Evolutionary conservation across 345 rosid genomes (phyloP).

Genomic region (Carallia pectinifolia): DNA sequence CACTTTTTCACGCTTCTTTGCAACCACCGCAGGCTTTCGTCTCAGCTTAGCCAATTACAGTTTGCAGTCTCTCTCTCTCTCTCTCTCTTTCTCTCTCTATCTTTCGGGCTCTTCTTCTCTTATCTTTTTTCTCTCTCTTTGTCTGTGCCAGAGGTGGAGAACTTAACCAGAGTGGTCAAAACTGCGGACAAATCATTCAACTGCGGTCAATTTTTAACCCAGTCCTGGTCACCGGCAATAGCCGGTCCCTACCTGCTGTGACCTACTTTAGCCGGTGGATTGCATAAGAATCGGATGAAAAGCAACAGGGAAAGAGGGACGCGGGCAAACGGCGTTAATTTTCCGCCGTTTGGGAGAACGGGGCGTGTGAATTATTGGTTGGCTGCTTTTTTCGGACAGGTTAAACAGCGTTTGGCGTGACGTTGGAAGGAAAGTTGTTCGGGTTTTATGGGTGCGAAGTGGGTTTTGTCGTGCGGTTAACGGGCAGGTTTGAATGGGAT

Average conservation of each 20-base stretch:
- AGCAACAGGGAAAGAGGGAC: background rate
- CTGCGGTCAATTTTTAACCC: conserved; percentile 83
- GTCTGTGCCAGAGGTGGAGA: conserved; percentile 8
- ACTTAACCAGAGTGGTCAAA: conserved; percentile 71
- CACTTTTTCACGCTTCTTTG: conserved; percentile 32
- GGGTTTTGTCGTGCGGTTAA: conserved; percentile 69
- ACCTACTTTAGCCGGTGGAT: conserved; percentile 30
- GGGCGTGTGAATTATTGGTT: no score
- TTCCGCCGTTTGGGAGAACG: background rate
- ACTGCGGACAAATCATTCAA: conserved; percentile 57
- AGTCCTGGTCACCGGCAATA: conserved; percentile 35
- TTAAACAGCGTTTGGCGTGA: conserved; percentile 46
- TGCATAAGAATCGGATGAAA: conserved; percentile 30
- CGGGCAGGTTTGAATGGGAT: conserved; percentile 63
- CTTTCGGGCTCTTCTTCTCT: no score
- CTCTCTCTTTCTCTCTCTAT: conserved; percentile 23
- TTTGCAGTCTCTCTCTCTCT: conserved; percentile 16
- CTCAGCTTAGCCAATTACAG: conserved; percentile 29
- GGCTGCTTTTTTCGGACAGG: no score
- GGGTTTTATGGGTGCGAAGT: conserved; percentile 54
- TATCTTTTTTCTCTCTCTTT: conserved; percentile 37
- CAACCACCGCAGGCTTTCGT: conserved; percentile 10
- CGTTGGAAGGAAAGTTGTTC: conserved; percentile 53
- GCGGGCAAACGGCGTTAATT: conserved; percentile 41
- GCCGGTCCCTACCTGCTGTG: conserved; percentile 29